These are phyloP conservation scores for Euclidium syriacum DNA, from an alignment of 345 rosid species.

Conservation along the genomic window DNA sequence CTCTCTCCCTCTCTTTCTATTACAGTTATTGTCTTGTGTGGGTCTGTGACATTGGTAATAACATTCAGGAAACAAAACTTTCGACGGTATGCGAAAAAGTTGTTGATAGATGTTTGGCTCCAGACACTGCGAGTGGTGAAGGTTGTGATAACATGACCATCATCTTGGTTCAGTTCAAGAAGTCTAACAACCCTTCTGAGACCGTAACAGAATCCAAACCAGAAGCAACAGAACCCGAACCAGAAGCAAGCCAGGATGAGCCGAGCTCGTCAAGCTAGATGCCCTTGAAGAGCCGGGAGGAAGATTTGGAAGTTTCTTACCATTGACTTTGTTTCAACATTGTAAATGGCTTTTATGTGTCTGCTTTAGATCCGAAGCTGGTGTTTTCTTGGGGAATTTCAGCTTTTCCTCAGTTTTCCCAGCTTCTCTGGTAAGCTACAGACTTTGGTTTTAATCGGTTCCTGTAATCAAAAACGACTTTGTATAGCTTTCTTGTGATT, in stretches of 20 bases:
- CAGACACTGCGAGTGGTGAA: constrained; percentile 64
- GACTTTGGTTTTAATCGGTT: background rate
- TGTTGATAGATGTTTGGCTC: constrained; percentile 83
- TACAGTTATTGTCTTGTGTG: background rate
- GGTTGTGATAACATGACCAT: constrained; percentile 99
- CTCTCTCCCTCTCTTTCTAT: background rate
- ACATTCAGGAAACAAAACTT: constrained; percentile 71
- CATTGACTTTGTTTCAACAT: constrained; percentile 10
- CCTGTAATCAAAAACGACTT: constrained; percentile 2
- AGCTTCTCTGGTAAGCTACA: background rate
- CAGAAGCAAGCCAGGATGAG: constrained; percentile 25
- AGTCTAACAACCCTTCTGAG: constrained; percentile 18
- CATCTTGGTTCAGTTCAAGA: constrained; percentile 81
- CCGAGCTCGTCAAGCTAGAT: constrained; percentile 30
- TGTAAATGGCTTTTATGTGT: constrained; percentile 24
- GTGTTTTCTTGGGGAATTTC: constrained; percentile 6
- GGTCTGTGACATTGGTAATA: constrained; percentile 2
- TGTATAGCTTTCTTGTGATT: constrained; percentile 24
- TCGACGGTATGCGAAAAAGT: constrained; percentile 78
- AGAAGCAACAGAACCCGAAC: constrained; percentile 2
- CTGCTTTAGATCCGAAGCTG: constrained; percentile 22
- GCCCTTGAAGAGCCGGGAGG: background rate
- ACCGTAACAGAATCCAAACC: background rate
- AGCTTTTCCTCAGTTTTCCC: background rate
- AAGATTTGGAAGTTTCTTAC: background rate